Evolutionary conservation across 2,329 filamentous ascomycete species (phyloP).

Genomic region (Diplodia intermedia): DNA sequence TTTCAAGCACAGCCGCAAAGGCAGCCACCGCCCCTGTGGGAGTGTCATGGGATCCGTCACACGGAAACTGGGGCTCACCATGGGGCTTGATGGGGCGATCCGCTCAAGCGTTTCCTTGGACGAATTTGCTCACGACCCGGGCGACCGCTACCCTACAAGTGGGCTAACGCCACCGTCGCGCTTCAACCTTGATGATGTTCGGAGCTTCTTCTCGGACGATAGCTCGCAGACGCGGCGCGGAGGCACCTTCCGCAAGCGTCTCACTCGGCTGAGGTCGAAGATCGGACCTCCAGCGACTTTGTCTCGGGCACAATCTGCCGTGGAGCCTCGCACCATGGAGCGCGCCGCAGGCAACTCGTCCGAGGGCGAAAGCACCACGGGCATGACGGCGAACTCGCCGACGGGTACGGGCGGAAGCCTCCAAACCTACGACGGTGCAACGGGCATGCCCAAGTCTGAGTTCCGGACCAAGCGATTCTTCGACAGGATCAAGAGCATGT

Average conservation of each 20-base stretch:
- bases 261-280: conserved; percentile 42
- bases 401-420: conserved; percentile 14
- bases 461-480: conserved; percentile 50
- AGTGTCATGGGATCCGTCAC: conserved; percentile 34
- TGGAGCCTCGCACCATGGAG: conserved; percentile 27
- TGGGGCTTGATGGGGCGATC: conserved; percentile 14
- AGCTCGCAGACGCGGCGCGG: conserved; percentile 37
- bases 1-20: conserved; percentile 33
- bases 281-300: conserved; percentile 30
- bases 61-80: conserved; percentile 32
- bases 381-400: conserved; percentile 10
- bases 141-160: conserved; percentile 59
- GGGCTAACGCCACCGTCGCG: conserved; percentile 52
- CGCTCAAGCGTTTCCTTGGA: conserved; percentile 13
- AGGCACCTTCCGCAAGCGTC: conserved; percentile 45
- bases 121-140: conserved; percentile 36
- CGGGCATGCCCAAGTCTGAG: conserved; percentile 50
- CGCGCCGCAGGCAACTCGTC: not conserved
- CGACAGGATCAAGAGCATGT: conserved; percentile 47
- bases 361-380: conserved; percentile 6
- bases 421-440: conserved; percentile 37
- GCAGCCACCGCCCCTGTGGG: conserved; percentile 30
- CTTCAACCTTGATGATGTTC: conserved; percentile 48
- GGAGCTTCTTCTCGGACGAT: conserved; percentile 54
- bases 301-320: conserved; percentile 34